Conservation (phyloP, 78 protist genomes). For the Speleostelium caveatum region DNA sequence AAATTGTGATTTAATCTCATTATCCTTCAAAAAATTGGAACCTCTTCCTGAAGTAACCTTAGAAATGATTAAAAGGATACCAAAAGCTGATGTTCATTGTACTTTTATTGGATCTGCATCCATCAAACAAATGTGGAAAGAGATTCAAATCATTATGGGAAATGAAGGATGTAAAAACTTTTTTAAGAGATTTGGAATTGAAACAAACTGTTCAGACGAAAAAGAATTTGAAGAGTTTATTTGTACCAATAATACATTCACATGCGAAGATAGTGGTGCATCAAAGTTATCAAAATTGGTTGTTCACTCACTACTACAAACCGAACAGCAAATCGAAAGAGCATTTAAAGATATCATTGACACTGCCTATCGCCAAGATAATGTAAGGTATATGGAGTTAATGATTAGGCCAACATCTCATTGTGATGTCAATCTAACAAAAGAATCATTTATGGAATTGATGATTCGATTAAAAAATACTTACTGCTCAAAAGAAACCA, state of each 20-base stretch:
- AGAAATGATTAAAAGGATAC: constrained; percentile 63
- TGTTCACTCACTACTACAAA: constrained; percentile 70
- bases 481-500: neutral
- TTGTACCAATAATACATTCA: neutral
- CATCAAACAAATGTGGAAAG: constrained; percentile 78
- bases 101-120: constrained; percentile 85
- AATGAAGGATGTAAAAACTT: neutral
- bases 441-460: constrained; percentile 41
- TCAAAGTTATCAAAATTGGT: constrained; percentile 15
- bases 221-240: neutral
- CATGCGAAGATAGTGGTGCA: neutral
- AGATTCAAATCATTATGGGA: constrained; percentile 17
- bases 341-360: constrained; percentile 83
- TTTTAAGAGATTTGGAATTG: neutral
- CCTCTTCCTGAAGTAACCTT: constrained; percentile 45
- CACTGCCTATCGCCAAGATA: constrained; percentile 53
- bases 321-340: constrained; percentile 52
- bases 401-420: constrained; percentile 75
- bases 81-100: constrained; percentile 85
- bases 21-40: neutral
- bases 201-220: neutral
- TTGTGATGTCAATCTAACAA: neutral
- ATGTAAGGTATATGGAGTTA: constrained; percentile 63
- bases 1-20: no score
- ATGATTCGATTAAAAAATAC: neutral